A percentile compares a stretch with the other conserved stretches of the same genome.
Evolutionary conservation across 257 asterid species (phyloP).

Genomic region (Capsicum rhomboideum): DNA sequence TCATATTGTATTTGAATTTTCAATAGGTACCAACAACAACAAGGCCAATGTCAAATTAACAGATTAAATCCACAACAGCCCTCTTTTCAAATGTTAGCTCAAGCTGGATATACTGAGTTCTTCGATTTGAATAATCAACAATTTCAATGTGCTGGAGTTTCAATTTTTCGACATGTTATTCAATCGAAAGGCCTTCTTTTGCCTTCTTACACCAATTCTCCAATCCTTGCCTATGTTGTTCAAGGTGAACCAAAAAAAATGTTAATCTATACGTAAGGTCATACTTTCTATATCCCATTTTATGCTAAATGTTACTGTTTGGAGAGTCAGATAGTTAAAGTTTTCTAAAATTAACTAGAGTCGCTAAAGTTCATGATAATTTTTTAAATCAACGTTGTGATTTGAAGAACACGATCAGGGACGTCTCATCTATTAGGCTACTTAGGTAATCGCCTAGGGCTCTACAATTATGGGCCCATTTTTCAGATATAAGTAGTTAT

Average conservation of each 20-base stretch:
- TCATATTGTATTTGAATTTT: not conserved
- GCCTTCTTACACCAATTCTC: conserved; percentile 54
- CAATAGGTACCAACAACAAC: conserved; percentile 3
- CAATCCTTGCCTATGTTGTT: conserved; percentile 38
- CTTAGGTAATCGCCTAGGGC: too few species aligned
- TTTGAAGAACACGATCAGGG: too few species aligned
- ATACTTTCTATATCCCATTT: too few species aligned
- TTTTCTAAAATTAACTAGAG: too few species aligned
- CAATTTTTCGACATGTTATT: conserved; percentile 25
- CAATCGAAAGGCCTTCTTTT: conserved; percentile 34
- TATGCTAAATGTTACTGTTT: too few species aligned
- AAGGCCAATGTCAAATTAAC: conserved; percentile 38
- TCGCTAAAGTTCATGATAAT: too few species aligned
- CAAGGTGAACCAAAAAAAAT: conserved; percentile 14
- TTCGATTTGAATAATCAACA: conserved; percentile 42
- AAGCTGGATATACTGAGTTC: conserved; percentile 47
- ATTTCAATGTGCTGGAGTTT: conserved; percentile 50
- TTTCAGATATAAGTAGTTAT: too few species aligned
- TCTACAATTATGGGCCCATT: too few species aligned
- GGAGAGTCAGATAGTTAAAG: too few species aligned
- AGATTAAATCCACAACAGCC: conserved; percentile 42
- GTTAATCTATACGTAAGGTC: too few species aligned
- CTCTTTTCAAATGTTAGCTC: conserved; percentile 17
- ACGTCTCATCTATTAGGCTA: too few species aligned
- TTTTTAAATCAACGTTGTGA: too few species aligned